Percentiles rank a stretch among this genome's conserved stretches.
phyloP scores from a whole-genome alignment of 805 yeast species.

The Wickerhamiella siamensis region DNA sequence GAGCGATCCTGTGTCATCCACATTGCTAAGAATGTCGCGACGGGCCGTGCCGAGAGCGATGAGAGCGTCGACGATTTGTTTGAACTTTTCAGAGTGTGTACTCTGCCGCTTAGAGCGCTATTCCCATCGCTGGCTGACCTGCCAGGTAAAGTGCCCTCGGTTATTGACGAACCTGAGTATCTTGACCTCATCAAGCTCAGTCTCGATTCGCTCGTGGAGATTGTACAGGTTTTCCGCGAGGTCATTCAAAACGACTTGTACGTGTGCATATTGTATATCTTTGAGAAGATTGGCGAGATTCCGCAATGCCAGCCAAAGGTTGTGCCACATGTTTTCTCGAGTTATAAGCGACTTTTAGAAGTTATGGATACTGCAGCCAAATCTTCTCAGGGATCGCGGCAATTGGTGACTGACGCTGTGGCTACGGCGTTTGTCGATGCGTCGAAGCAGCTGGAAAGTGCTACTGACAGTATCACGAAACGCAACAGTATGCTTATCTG shows the following conservation, averaged over 20 bases:
- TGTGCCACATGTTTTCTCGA: conserved; percentile 38
- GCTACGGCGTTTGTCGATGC: conserved; percentile 4
- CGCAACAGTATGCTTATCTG: conserved; percentile 10
- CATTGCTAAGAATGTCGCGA: conserved; percentile 44
- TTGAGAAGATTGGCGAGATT: conserved; percentile 41
- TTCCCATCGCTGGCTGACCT: conserved; percentile 45
- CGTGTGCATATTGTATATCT: conserved; percentile 51
- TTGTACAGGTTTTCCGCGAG: conserved; percentile 51
- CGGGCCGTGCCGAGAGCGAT: conserved; percentile 30
- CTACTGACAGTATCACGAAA: background rate
- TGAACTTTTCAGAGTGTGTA: conserved; percentile 58
- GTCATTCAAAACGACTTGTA: conserved; percentile 57
- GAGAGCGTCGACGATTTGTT: conserved; percentile 64
- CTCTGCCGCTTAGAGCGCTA: conserved; percentile 44
- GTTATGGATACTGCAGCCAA: conserved; percentile 16
- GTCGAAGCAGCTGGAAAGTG: conserved; percentile 3
- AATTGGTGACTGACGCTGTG: conserved; percentile 7
- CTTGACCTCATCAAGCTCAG: conserved; percentile 33
- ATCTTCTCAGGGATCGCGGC: conserved; percentile 24
- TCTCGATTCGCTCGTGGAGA: conserved; percentile 40
- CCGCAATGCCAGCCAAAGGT: conserved; percentile 28
- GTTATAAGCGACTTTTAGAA: conserved; percentile 33
- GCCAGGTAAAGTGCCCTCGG: conserved; percentile 12
- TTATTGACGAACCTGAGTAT: conserved; percentile 21
- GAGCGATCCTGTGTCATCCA: conserved; percentile 38